Evolutionary conservation across 106 monocot genomes (phyloP), one percentile per base, ranked within the genome.

Genomic region (Ottelia alismoides): DNA sequence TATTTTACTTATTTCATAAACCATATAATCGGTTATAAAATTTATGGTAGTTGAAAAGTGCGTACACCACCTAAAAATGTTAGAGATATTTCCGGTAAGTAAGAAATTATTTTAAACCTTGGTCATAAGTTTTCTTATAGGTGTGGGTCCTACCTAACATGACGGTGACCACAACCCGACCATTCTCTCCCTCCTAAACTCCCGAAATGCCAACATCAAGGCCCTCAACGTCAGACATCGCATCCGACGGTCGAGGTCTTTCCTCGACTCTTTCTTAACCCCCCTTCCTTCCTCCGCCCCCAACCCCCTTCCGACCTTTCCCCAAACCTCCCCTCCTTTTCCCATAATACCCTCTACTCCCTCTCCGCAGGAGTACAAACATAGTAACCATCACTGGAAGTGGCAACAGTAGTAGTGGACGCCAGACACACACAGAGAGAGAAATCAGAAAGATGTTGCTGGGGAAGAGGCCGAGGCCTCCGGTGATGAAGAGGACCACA

Each of bases 401-500:
- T 16, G 40, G 16, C 40, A 43, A 43, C 6, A 16, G 40, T 16
- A 6, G 40, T 6, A 16, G 40, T 7, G 40, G 40, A 43, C 10
- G 40, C 40, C 40, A 7, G 16, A 43, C 40, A 16, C 16, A 43
- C 40, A 43, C 40, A 3, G 20, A 49, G 10, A 4, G 19, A 3
- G 3, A 3, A 49, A 4, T 12, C 3, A 20, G 20, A n/a, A n/a
- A 12, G 18, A 49, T 49, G 48, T 20, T 49, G 48, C 19, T 49
- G 20, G 48, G 48, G 19, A 49, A 49, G 48, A 49, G 48, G 19
- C 48, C 48, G 3, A 10, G 48, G 14, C 48, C 48, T 12, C 48
- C 48, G 48, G n/a, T n/a, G n/a, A 49, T 49, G 48, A 49, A n/a
- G 48, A 49, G 48, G 48, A 49, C 48, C 14, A 49, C 48, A n/a